Base-by-base conservation (phyloP, 164 flowering plant species). In the Saururus chinensis region DNA sequence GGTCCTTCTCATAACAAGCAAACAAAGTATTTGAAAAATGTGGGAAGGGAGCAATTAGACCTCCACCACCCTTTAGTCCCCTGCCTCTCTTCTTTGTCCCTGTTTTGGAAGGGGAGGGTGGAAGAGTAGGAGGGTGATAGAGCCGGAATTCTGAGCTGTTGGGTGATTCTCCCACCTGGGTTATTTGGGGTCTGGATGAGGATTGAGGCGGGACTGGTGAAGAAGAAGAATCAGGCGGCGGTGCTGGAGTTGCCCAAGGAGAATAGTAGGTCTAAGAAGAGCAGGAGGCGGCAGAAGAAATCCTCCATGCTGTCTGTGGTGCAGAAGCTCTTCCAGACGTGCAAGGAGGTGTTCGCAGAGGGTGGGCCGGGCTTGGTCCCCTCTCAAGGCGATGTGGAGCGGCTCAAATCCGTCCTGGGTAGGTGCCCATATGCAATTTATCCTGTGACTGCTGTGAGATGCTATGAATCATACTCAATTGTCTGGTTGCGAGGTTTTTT, bases 341-440 rank as follows among this genome's bases (percentile, higher is more conserved):
- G 91, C 70, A 77, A 74, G 69, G 78, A 77, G 12, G 91, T 85
- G 6, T 85, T 85, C 67, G 76, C 84, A 20, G 22, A 19, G 2
- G 62, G 75, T 62, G 77, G 74, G 4, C 21, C 83, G n/a, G 85
- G 85, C 23, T 45, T 66, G 62, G 73, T 85, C 55, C 87, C 86
- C 0, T 56, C 80, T 22, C 69, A 78, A 2, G 70, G 53, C 0
- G 74, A 76, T 53, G 66, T 85, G 26, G 76, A 79, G 48, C 73
- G 74, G 25, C 68, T 85, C 0, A 76, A 64, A 14, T 53, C 69
- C 30, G 76, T 85, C 55, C 67, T 85, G 65, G 87, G 91, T 72
- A 63, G 35, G 61, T 54, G 55, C 40, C 19, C 6, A 13, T 25
- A 8, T 56, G 40, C 22, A 22, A 8, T 25, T 17, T 24, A 5